Evolutionary conservation across 176 grass and related monocot genomes (phyloP).

Genomic region (Oryza meyeriana): DNA sequence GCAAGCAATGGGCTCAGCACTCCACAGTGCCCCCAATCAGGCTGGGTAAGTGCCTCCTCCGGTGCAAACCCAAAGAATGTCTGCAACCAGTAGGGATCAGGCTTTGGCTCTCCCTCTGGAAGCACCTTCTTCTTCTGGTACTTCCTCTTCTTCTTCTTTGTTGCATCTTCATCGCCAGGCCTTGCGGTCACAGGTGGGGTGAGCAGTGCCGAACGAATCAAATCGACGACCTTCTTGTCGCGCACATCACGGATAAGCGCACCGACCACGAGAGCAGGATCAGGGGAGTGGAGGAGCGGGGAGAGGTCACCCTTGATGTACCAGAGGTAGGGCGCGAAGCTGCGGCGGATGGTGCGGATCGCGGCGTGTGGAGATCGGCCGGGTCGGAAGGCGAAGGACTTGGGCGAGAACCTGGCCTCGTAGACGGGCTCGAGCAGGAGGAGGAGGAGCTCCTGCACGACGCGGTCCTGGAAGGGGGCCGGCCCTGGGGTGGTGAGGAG

Average conservation of each 20-base stretch:
- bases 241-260: constrained; percentile 79
- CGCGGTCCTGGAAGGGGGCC: constrained; percentile 76
- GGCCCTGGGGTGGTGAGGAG: constrained; percentile 73
- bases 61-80: constrained; percentile 95
- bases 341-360: constrained; percentile 77
- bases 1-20: constrained; percentile 77
- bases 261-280: constrained; percentile 65
- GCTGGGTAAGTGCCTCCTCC: constrained; percentile 69
- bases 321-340: constrained; percentile 88
- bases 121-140: constrained; percentile 94
- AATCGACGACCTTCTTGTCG: constrained; percentile 84
- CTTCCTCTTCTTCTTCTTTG: constrained; percentile 87
- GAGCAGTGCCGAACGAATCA: constrained; percentile 69
- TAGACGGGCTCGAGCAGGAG: constrained; percentile 89
- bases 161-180: constrained; percentile 37
- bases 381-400: constrained; percentile 89
- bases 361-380: constrained; percentile 74
- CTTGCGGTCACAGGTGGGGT: constrained; percentile 52
- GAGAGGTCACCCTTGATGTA: constrained; percentile 91
- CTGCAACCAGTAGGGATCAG: constrained; percentile 88
- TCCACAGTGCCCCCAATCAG: constrained; percentile 89
- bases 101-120: constrained; percentile 89
- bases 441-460: constrained; percentile 90
- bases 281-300: constrained; percentile 69
- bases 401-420: constrained; percentile 67